Evolutionary conservation across 1,284 basidiomycete species (phyloP).

Genomic region (Thelephora terrestris): DNA sequence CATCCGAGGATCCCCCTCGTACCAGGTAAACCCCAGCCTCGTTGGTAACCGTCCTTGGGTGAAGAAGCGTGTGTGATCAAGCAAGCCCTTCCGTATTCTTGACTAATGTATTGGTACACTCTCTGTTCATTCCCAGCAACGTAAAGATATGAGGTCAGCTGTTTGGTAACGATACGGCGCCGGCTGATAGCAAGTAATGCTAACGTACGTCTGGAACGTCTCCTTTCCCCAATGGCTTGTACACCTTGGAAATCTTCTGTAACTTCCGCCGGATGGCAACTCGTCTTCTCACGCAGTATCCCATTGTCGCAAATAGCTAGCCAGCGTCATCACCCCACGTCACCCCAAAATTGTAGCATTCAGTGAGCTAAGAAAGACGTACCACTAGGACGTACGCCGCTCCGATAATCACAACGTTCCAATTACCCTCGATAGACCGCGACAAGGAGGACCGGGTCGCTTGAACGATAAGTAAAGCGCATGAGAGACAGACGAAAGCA

Average conservation of each 20-base stretch:
- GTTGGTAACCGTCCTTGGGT: conserved; percentile 60
- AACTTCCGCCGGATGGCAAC: conserved; percentile 52
- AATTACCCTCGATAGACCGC: conserved; percentile 44
- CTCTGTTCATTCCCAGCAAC: conserved; percentile 29
- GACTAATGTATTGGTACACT: conserved; percentile 64
- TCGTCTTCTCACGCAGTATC: conserved; percentile 56
- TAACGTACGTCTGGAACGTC: conserved; percentile 65
- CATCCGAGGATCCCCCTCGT: conserved; percentile 10
- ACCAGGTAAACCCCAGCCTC: conserved; percentile 78
- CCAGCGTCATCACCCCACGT: background rate
- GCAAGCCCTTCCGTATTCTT: conserved; percentile 72
- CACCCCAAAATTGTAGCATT: no score
- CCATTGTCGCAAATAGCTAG: conserved; percentile 43
- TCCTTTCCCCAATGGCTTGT: conserved; percentile 45
- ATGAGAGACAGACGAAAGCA: conserved; percentile 51
- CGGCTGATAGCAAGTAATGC: background rate
- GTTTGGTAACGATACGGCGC: background rate
- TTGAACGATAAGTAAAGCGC: conserved; percentile 53
- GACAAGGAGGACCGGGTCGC: conserved; percentile 51
- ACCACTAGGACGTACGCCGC: conserved; percentile 59
- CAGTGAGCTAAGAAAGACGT: background rate
- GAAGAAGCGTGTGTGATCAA: conserved; percentile 68
- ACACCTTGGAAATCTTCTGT: conserved; percentile 63
- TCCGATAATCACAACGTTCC: conserved; percentile 55
- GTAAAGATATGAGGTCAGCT: conserved; percentile 1